Evolutionary conservation across 805 yeast species (phyloP), one percentile per base, ranked within the genome.

Genomic region (Sungouiozyma intestinalis): DNA sequence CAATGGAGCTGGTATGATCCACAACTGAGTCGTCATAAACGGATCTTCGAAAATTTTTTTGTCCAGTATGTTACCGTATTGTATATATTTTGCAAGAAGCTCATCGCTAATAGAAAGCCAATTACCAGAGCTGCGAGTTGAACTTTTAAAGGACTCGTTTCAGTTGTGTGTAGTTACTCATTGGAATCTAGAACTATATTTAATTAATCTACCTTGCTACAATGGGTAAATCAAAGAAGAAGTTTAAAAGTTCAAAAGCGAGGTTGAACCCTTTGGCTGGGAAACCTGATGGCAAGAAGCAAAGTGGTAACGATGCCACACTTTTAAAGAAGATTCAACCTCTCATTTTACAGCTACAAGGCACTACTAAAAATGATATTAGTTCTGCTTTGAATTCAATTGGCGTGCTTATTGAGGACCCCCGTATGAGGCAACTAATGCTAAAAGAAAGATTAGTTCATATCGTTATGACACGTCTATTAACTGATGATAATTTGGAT

Each of bases 161-260:
- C 21, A 35, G 21, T 19, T 19, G 15, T 18, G 15, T 35, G 17
- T 8, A 18, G 11, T 36, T 31, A 14, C 31, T 16, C 38, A 9
- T 18, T 16, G 19, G 16, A 14, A 35, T 35, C 9, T 33, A 14
- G 11, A n/a, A 33, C 3, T 16, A 8, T n/a, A 16, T 16, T n/a
- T 32, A 31, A 3, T 3, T 15, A 32, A n/a, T 3, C 8, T 35
- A 18, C 33, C 18, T 11, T 31, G 27, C 27, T 15, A 48, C 31
- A 17, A 83, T 83, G 94, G 94, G 83, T 38, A 83, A 82, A 62
- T 71, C 83, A 34, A 83, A 80, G 70, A 81, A 76, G 58, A 76
- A 76, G 58, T 73, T 79, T 2, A 74, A 73, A 65, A 63, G 71
- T 2, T 67, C 79, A 0, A 56, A 58, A 40, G 57, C 62, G 20